A percentile compares a stretch with the other conserved stretches of the same genome.
phyloP scores from a whole-genome alignment of 1,284 basidiomycete genomes.

The Somion occarium region DNA sequence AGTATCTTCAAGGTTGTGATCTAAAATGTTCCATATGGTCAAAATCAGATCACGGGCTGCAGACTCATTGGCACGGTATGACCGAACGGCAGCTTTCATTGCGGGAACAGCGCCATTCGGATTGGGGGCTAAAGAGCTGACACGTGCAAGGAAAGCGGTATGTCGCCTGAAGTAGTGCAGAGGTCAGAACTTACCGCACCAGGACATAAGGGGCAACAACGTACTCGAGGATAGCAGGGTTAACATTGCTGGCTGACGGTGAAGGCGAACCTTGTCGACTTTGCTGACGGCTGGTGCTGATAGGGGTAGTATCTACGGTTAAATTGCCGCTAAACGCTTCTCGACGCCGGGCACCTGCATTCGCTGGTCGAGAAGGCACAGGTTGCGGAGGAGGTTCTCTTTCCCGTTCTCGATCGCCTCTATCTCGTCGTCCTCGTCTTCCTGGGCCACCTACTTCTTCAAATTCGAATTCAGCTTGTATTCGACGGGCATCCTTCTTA shows the following conservation, averaged over 20 bases:
- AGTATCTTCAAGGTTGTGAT: conserved; percentile 73
- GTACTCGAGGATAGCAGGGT: conserved; percentile 53
- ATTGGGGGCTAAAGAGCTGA: conserved; percentile 66
- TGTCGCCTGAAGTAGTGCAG: conserved; percentile 51
- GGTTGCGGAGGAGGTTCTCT: conserved; percentile 37
- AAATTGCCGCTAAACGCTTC: conserved; percentile 65
- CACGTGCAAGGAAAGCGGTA: conserved; percentile 61
- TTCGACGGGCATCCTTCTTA: conserved; percentile 71
- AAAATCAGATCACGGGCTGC: conserved; percentile 82
- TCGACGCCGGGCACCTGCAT: conserved; percentile 37
- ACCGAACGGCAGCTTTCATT: conserved; percentile 77
- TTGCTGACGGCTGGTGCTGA: conserved; percentile 22
- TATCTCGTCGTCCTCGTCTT: conserved; percentile 34
- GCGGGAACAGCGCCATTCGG: conserved; percentile 71
- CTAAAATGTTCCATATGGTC: conserved; percentile 83
- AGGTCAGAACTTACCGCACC: neutral
- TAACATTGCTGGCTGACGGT: conserved; percentile 44
- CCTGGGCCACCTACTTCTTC: conserved; percentile 47
- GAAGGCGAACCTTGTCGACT: conserved; percentile 40
- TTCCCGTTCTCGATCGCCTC: conserved; percentile 43
- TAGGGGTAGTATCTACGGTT: conserved; percentile 39
- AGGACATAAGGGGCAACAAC: conserved; percentile 19
- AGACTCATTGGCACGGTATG: conserved; percentile 77
- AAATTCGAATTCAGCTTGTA: conserved; percentile 81
- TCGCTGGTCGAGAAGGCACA: conserved; percentile 8